Conservation (phyloP, 2,329 filamentous ascomycete species). For the Aspergillus sp. region DNA sequence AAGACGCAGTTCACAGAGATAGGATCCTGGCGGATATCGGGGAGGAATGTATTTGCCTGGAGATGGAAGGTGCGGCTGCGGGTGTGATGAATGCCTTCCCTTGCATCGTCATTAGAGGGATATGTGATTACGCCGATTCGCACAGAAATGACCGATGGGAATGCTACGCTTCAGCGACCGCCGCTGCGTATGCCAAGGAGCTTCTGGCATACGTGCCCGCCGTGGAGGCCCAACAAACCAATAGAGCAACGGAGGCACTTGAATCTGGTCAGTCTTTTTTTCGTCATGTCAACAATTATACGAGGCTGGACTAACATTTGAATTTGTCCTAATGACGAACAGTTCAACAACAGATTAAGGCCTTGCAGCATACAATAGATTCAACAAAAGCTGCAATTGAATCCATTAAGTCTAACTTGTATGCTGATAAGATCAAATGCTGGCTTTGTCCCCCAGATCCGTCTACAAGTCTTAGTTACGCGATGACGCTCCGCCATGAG, state of each 20-base stretch:
- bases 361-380: background rate
- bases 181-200: conserved; percentile 5
- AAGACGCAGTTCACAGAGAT: conserved; percentile 9
- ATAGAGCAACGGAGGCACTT: background rate
- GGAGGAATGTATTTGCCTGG: conserved; percentile 7
- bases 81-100: background rate
- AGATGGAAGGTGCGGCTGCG: background rate
- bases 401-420: background rate
- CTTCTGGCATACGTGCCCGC: background rate
- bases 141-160: conserved; percentile 1
- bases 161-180: background rate
- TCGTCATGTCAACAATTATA: background rate
- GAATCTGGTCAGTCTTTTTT: background rate
- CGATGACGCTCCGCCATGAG: no score
- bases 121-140: conserved; percentile 3
- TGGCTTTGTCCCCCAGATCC: background rate
- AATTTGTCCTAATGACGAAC: background rate
- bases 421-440: background rate
- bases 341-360: background rate
- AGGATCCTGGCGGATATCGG: conserved; percentile 4
- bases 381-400: background rate
- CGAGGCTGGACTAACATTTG: background rate
- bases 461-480: no score
- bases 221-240: background rate
- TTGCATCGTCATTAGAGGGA: conserved; percentile 2